These are phyloP conservation scores for Cronartium ribicola DNA, from an alignment of 1,284 basidiomycete genomes.

Conservation along the genomic window DNA sequence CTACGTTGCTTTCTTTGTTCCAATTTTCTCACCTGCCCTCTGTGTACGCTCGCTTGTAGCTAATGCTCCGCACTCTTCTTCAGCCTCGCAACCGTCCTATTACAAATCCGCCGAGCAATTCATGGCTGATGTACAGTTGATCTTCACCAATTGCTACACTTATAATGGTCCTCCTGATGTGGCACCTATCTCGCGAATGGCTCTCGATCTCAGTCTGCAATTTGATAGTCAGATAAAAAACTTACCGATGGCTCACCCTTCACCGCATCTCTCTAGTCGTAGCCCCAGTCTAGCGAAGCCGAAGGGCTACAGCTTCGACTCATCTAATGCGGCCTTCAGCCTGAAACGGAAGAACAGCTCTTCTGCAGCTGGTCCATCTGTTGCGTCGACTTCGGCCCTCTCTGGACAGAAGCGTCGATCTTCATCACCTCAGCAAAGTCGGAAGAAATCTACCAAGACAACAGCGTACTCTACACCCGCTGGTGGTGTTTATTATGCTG, in stretches of 20 bases:
- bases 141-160: conserved; percentile 79
- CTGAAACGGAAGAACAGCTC: conserved; percentile 45
- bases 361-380: conserved; percentile 50
- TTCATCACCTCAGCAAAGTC: conserved; percentile 62
- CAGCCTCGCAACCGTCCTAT: conserved; percentile 25
- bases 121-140: conserved; percentile 71
- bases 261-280: conserved; percentile 20
- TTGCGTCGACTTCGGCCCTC: conserved; percentile 49
- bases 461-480: conserved; percentile 56
- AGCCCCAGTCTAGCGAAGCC: conserved; percentile 37
- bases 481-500: conserved; percentile 74
- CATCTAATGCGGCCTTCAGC: not conserved
- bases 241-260: conserved; percentile 65
- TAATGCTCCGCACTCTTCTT: not conserved
- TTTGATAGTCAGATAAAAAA: conserved; percentile 86
- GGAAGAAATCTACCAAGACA: conserved; percentile 51
- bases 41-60: not conserved
- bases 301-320: conserved; percentile 45
- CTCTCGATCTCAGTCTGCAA: conserved; percentile 71
- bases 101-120: conserved; percentile 65
- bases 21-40: not conserved
- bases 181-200: conserved; percentile 72
- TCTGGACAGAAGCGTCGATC: conserved; percentile 65
- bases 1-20: not conserved
- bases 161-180: conserved; percentile 80